Percentiles rank a stretch among this genome's conserved stretches.
phyloP scores from a whole-genome alignment of 306 rosid species.

The Biancaea sappan region DNA sequence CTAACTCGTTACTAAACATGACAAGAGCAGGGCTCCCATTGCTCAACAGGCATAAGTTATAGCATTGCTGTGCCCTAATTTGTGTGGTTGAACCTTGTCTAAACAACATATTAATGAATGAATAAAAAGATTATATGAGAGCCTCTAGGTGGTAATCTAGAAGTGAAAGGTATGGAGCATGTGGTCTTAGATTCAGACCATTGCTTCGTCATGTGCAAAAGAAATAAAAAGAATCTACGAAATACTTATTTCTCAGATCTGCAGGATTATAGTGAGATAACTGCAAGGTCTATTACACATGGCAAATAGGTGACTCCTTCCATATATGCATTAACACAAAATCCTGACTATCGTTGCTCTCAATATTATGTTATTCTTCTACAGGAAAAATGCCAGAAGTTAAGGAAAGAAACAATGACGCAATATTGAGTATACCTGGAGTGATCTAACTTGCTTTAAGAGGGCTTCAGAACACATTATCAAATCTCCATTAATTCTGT shows the following conservation, averaged over 20 bases:
- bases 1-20: not conserved
- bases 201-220: too few species aligned
- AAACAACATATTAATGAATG: not conserved
- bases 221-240: not conserved
- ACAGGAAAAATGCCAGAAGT: not conserved
- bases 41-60: not conserved
- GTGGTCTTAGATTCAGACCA: too few species aligned
- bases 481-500: conserved; percentile 80
- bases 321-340: not conserved
- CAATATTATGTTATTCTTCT: not conserved
- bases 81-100: not conserved
- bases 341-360: not conserved
- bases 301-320: not conserved
- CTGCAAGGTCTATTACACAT: conserved; percentile 13
- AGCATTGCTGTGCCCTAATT: not conserved
- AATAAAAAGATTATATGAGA: not conserved
- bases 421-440: conserved; percentile 60
- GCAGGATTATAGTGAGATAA: not conserved
- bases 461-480: conserved; percentile 92
- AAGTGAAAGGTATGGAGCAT: too few species aligned
- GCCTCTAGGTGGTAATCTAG: too few species aligned
- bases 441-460: conserved; percentile 92
- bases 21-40: not conserved
- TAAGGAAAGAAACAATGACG: not conserved
- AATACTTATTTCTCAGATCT: conserved; percentile 8